These are phyloP conservation scores for Albophoma yamanashiensis DNA, from an alignment of 2,329 filamentous ascomycete genomes.

Conservation along the genomic window DNA sequence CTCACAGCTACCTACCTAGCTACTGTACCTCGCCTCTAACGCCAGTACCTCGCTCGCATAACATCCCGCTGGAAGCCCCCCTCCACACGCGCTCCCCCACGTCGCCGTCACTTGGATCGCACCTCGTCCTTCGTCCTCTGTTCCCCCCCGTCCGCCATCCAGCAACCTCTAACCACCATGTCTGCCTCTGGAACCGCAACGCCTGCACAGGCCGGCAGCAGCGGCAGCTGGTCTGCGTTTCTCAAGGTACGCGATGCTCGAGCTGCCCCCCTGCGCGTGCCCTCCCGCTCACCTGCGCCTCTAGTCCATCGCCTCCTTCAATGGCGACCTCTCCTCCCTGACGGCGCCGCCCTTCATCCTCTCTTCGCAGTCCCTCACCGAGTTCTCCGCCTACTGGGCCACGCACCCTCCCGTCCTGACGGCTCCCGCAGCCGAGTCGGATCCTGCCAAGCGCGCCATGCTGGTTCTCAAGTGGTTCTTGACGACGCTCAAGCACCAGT, in stretches of 20 bases:
- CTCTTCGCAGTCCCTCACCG: conserved; percentile 65
- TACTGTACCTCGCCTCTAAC: too few relatives aligned
- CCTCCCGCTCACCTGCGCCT: background rate
- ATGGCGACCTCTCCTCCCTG: conserved; percentile 69
- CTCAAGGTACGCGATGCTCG: conserved; percentile 31
- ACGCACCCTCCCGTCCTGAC: conserved; percentile 70
- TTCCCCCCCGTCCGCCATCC: background rate
- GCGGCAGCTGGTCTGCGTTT: conserved; percentile 40
- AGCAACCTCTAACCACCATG: conserved; percentile 12
- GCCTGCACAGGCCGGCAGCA: conserved; percentile 25
- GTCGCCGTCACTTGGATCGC: background rate
- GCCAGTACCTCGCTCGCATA: background rate
- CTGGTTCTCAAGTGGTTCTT: conserved; percentile 96
- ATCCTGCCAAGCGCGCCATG: conserved; percentile 72
- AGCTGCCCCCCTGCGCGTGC: background rate
- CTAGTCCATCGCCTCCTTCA: conserved; percentile 69
- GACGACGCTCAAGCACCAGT: conserved; percentile 82
- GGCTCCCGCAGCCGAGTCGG: conserved; percentile 68
- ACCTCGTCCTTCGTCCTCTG: background rate
- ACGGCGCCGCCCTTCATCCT: conserved; percentile 78
- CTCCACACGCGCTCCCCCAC: background rate
- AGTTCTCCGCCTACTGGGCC: conserved; percentile 77
- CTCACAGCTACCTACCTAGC: too few relatives aligned
- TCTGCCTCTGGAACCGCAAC: conserved; percentile 16
- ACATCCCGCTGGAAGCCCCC: background rate